Evolutionary conservation across 768 basidiomycete genomes (phyloP), one percentile per base, ranked within the genome.

Genomic region (Boletus vermiculosoides): DNA sequence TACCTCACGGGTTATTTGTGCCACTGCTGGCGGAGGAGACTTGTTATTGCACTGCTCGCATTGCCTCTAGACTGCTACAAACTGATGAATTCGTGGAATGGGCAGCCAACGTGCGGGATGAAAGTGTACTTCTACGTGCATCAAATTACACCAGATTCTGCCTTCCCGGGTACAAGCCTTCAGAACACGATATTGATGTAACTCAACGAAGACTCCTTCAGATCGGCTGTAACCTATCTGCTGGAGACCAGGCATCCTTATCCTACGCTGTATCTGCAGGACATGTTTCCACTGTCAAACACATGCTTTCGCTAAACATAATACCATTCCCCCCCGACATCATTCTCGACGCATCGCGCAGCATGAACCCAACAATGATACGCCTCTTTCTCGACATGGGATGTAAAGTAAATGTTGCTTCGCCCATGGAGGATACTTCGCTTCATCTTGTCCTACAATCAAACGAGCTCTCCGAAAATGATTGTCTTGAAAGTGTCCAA

Each of bases 51-150:
- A 2, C 46, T 15, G 13, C 20, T 22, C 5, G 2, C 31, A 22
- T 34, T 33, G 30, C 8, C 3, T 15, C 31, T 0, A 48, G 46
- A 31, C 20, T 48, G 31, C 4, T 48, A 30, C 60, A 54, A 31
- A 52, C 57, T 0, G 48, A 52, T 13, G 55, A 59, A 15, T 63
- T 63, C 18, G 45, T 22, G 7, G 61, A 63, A 31, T 64, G 63
- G 63, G 47, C 46, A 0, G 9, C 10, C 5, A 4, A 13, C 6
- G 4, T 3, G 1, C n/a, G 0, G 20, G 22, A 57, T 1, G 16
- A 48, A 34, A 15, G n/a, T 20, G 1, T 20, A 9, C 20, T 53
- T 40, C 37, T 49, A 30, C 11, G 11, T 0, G 33, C 25, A 23
- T 15, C 51, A 0, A 31, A 51, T 2, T 22, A 30, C 31, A 2